Conservation (phyloP, 331 rosid genomes). For the Erythrophleum ivorense region DNA sequence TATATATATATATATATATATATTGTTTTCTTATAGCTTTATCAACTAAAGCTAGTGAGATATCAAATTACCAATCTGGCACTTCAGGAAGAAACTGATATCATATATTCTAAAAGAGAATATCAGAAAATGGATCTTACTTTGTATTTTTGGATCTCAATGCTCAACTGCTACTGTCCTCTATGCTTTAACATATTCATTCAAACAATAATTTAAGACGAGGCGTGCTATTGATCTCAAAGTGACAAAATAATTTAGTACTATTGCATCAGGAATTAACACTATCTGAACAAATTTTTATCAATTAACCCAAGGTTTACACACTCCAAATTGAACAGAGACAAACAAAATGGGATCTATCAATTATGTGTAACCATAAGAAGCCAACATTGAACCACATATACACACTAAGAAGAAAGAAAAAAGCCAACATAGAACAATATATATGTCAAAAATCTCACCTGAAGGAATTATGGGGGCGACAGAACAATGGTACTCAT, state of each 20-base stretch:
- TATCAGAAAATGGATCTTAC: not conserved
- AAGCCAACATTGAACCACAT: no score
- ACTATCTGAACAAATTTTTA: not conserved
- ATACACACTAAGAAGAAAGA: no score
- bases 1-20: no score
- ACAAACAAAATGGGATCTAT: no score
- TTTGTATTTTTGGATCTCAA: not conserved
- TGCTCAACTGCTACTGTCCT: not conserved
- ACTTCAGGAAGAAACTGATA: not conserved
- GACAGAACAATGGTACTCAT: no score
- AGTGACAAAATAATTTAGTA: not conserved
- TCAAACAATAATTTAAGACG: not conserved
- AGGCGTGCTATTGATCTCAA: not conserved
- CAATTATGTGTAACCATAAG: no score
- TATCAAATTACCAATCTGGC: not conserved
- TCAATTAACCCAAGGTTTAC: no score
- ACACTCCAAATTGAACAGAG: no score
- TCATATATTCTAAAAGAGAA: not conserved
- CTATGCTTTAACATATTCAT: no score
- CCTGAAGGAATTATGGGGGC: no score
- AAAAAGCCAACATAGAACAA: no score
- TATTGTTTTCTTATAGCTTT: not conserved
- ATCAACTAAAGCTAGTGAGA: not conserved
- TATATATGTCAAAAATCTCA: no score
- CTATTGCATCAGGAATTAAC: not conserved